Evolutionary conservation across 108 stramenopile genomes (phyloP).

Genomic region (Cyclotella atomus): DNA sequence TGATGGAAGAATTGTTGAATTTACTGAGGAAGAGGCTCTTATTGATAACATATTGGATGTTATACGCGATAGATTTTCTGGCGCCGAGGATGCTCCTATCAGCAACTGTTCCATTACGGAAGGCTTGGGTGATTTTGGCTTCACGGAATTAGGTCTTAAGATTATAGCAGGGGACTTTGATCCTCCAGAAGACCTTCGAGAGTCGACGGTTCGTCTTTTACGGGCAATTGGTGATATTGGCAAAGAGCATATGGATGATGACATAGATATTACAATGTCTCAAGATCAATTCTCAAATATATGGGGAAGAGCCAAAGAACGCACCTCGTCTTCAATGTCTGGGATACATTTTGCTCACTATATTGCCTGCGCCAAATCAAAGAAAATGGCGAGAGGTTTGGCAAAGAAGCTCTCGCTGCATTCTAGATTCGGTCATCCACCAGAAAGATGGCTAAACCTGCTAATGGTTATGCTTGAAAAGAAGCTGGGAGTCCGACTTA

Average conservation of each 20-base stretch:
- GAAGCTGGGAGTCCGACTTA: no score
- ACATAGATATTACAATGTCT: neutral
- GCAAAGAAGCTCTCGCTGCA: neutral
- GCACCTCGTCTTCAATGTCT: neutral
- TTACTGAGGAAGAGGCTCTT: neutral
- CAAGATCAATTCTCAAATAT: neutral
- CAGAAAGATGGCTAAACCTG: neutral
- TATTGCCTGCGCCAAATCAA: neutral
- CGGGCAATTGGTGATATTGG: neutral
- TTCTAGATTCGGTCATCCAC: neutral
- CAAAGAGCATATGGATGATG: neutral
- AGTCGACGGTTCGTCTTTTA: neutral
- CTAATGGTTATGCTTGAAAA: neutral
- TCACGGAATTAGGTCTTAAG: neutral
- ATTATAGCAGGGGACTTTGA: neutral
- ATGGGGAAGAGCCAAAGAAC: neutral
- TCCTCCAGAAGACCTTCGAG: neutral
- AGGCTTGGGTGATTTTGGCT: neutral
- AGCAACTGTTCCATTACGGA: neutral
- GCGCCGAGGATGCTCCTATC: neutral
- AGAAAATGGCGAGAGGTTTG: neutral
- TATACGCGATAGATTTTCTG: neutral
- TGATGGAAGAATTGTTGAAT: neutral
- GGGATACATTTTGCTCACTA: neutral
- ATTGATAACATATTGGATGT: neutral